Evolutionary conservation across 2,329 filamentous ascomycete genomes (phyloP).

Genomic region (Pseudogymnoascus sp.): DNA sequence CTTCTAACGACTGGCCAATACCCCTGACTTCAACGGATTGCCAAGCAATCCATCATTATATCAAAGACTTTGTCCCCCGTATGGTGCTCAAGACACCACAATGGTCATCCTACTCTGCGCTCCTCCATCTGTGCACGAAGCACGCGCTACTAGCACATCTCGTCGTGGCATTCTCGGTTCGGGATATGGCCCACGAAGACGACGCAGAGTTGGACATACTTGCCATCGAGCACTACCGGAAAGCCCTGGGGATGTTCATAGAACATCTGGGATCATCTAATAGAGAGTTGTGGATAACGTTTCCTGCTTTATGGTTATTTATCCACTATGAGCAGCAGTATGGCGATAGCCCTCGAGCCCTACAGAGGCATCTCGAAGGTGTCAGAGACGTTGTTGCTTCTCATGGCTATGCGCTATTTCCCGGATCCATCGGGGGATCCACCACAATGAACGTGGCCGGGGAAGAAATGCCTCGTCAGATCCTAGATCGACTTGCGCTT

Average conservation of each 20-base stretch:
- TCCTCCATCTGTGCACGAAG: conserved; percentile 10
- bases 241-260: conserved; percentile 10
- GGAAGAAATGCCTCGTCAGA: background rate
- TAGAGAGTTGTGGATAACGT: conserved; percentile 9
- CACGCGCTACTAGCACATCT: conserved; percentile 11
- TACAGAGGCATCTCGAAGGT: conserved; percentile 13
- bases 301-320: conserved; percentile 14
- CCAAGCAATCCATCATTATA: background rate
- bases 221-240: conserved; percentile 11
- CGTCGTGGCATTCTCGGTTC: conserved; percentile 9
- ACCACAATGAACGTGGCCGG: background rate
- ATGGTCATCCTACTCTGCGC: conserved; percentile 10
- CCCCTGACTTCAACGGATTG: background rate
- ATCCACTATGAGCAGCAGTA: conserved; percentile 14
- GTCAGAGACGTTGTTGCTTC: conserved; percentile 7
- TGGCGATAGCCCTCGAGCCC: conserved; percentile 10
- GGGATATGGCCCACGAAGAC: conserved; percentile 9
- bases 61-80: background rate
- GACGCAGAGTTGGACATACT: conserved; percentile 7
- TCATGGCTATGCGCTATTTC: background rate
- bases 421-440: background rate
- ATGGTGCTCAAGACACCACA: background rate
- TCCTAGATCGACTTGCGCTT: background rate
- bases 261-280: conserved; percentile 11
- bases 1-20: background rate